Base-by-base conservation (phyloP, 2,329 filamentous ascomycete genomes). In the Polytolypa hystricis region DNA sequence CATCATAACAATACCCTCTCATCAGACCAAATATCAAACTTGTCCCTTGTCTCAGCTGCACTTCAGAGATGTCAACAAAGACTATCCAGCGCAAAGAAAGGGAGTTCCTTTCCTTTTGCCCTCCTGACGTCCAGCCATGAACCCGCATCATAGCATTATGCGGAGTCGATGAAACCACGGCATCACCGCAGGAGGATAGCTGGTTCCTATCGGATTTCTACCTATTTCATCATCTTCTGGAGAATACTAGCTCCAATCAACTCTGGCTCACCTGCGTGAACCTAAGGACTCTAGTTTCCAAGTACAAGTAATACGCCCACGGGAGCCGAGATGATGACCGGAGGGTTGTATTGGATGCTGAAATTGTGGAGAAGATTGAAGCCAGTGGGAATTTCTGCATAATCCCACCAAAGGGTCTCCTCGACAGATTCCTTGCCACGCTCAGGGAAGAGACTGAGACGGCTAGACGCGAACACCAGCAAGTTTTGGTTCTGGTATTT, bases 141-240 rank as follows among this genome's bases (percentile, higher is more conserved):
- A 31, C 35, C 7, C 35, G 31, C 12, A 32, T 38, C 11, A 30
- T 41, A 18, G 35, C 39, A 11, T 17, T 41, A 12, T 41, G 39
- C 28, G 35, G 39, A n/a, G 19, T 35, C 17, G 38, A 34, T 20
- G 41, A 43, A 19, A 21, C 36, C 17, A 20, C 23, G 4, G 34
- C 26, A 6, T 30, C 23, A 10, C 32, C 38, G 11, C 2, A 29
- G 7, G 12, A 4, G 15, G 42, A 41, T 17, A 39, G 39, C 5
- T 42, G 39, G 39, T 42, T 44, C 20, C 30, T 41, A 14, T 41
- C 39, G 6, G 42, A 44, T 18, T 44, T 44, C 29, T 41, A 37
- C 20, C 33, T 41, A 7, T 42, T 44, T 28, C 42, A 42, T 23
- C 33, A 38, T 23, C 34, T 44, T 23, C 30, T 42, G 5, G 20